A percentile compares a stretch with the other conserved stretches of the same genome.
These are phyloP conservation scores for Oxytropis ochrocephala DNA, from an alignment of 306 rosid species.

Conservation along the genomic window DNA sequence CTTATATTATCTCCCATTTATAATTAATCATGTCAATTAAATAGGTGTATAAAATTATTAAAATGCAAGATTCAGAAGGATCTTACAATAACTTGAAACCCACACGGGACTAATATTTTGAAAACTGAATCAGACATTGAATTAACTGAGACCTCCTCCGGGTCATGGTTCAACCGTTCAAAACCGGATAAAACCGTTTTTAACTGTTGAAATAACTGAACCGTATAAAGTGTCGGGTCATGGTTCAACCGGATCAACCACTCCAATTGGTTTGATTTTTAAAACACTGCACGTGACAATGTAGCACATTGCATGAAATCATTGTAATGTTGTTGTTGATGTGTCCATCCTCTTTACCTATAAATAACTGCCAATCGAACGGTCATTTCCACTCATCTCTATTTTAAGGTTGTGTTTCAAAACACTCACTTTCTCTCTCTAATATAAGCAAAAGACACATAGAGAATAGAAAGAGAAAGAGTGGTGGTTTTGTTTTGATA, in stretches of 20 bases:
- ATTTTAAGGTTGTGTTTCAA: conserved; percentile 18
- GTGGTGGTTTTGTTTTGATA: conserved; percentile 10
- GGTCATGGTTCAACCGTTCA: too few relatives aligned
- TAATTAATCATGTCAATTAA: neutral
- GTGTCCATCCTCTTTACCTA: neutral
- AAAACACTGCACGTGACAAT: neutral
- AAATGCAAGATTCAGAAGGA: conserved; percentile 11
- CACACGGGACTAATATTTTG: too few relatives aligned
- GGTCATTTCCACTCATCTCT: conserved; percentile 21
- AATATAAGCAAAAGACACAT: neutral
- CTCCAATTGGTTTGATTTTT: too few relatives aligned
- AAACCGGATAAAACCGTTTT: too few relatives aligned
- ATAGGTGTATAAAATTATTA: neutral
- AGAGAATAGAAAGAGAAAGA: neutral
- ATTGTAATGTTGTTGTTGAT: neutral
- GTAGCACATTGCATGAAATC: conserved; percentile 3
- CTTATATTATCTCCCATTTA: too few relatives aligned
- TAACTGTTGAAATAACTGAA: too few relatives aligned
- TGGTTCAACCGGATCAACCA: too few relatives aligned
- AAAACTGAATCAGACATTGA: too few relatives aligned
- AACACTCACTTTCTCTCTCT: neutral
- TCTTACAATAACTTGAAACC: neutral
- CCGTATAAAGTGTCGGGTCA: too few relatives aligned
- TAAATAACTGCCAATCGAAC: conserved; percentile 33
- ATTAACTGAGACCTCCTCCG: too few relatives aligned